These are phyloP conservation scores for Kodamaea lidongshanica DNA, from an alignment of 805 yeast species.

Conservation along the genomic window DNA sequence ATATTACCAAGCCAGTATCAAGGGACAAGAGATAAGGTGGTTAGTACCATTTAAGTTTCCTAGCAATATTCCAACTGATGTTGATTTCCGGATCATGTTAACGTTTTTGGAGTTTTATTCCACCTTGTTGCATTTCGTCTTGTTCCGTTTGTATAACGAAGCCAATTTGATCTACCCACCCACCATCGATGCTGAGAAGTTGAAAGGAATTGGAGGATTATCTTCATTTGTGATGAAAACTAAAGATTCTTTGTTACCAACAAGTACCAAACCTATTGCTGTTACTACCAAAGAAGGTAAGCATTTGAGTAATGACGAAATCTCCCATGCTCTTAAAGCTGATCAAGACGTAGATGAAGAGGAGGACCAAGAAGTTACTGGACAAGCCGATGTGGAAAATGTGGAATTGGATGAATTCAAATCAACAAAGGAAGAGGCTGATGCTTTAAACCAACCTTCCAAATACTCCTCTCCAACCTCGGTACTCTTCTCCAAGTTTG, in stretches of 20 bases:
- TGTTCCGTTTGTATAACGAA: constrained; percentile 81
- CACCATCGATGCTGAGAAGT: constrained; percentile 60
- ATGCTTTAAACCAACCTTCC: constrained; percentile 62
- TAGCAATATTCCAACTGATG: constrained; percentile 86
- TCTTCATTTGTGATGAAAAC: constrained; percentile 72
- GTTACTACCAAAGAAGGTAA: constrained; percentile 25
- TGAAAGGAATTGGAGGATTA: constrained; percentile 86
- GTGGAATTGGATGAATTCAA: constrained; percentile 63
- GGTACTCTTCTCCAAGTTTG: constrained; percentile 62
- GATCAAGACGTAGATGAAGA: constrained; percentile 33
- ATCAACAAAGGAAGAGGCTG: constrained; percentile 55
- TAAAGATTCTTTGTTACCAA: constrained; percentile 37
- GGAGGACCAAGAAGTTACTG: constrained; percentile 37
- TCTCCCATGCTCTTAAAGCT: constrained; percentile 50
- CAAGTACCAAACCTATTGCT: constrained; percentile 14
- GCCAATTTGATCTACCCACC: constrained; percentile 89
- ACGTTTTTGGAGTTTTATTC: constrained; percentile 95
- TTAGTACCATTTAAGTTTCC: constrained; percentile 96
- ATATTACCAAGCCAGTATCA: constrained; percentile 82
- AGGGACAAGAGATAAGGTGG: constrained; percentile 94
- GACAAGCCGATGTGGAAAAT: constrained; percentile 24
- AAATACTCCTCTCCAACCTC: constrained; percentile 51
- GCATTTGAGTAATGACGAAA: constrained; percentile 35
- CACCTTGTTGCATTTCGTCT: constrained; percentile 80
- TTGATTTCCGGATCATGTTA: constrained; percentile 94